phyloP scores from a whole-genome alignment of 345 rosid species.

The Rubroshorea leprosula region DNA sequence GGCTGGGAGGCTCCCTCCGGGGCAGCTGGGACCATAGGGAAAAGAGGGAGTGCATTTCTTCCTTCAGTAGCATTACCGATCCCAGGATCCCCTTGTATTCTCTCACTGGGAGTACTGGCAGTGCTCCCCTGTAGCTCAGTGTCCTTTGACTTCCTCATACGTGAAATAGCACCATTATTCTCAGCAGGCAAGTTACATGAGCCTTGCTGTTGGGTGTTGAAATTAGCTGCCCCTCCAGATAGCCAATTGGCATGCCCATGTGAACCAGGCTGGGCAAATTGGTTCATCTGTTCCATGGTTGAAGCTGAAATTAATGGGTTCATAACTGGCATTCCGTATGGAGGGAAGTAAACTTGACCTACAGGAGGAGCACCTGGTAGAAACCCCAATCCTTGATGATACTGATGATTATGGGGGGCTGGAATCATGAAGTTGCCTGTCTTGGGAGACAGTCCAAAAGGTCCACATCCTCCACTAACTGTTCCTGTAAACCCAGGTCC shows the following conservation, averaged over 20 bases:
- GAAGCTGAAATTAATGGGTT: constrained; percentile 37
- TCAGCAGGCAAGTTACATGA: constrained; percentile 25
- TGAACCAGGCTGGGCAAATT: constrained; percentile 27
- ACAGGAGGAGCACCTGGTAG: constrained; percentile 36
- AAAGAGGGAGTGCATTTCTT: constrained; percentile 25
- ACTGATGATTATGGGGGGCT: constrained; percentile 27
- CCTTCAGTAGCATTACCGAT: constrained; percentile 22
- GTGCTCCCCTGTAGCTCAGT: constrained; percentile 44
- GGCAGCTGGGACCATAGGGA: constrained; percentile 18
- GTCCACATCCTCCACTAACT: constrained; percentile 39
- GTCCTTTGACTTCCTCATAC: constrained; percentile 28
- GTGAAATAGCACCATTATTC: constrained; percentile 29
- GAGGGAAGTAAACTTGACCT: constrained; percentile 56
- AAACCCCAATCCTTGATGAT: constrained; percentile 40
- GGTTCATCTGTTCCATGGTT: constrained; percentile 44
- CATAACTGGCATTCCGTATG: constrained; percentile 51
- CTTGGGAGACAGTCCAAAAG: constrained; percentile 41
- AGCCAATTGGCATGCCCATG: constrained; percentile 24
- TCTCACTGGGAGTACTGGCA: constrained; percentile 42
- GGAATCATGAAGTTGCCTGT: constrained; percentile 38
- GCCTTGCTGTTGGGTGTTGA: constrained; percentile 34
- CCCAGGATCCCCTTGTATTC: constrained; percentile 25
- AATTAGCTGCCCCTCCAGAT: constrained; percentile 34
- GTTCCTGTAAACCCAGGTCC: constrained; percentile 40
- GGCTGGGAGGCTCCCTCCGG: constrained; percentile 17